Percentiles rank a stretch among this genome's conserved stretches.
These are phyloP conservation scores for Debaryomyces sp. DNA, from an alignment of 1,139 yeast species.

Conservation along the genomic window DNA sequence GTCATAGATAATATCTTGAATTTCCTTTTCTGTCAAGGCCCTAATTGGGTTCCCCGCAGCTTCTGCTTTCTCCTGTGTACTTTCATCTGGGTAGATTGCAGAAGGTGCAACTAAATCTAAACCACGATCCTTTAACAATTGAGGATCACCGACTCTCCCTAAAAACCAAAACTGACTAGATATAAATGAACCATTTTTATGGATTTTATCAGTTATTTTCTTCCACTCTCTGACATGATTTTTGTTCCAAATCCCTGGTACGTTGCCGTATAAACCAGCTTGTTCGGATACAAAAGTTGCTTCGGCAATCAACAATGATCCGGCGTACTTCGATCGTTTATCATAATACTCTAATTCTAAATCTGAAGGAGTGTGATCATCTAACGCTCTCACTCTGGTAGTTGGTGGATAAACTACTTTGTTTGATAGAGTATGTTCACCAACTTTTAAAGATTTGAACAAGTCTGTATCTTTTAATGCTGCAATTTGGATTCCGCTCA, in stretches of 20 bases:
- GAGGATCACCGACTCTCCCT: conserved; percentile 52
- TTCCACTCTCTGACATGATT: conserved; percentile 56
- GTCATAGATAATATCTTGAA: conserved; percentile 37
- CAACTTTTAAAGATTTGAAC: conserved; percentile 38
- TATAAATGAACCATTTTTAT: conserved; percentile 52
- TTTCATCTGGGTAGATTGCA: conserved; percentile 23
- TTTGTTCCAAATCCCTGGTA: conserved; percentile 57
- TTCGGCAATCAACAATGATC: conserved; percentile 52
- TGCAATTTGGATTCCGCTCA: neutral
- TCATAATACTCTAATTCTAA: conserved; percentile 51
- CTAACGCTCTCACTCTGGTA: conserved; percentile 51
- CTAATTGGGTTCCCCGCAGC: conserved; percentile 35
- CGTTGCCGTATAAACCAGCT: conserved; percentile 41
- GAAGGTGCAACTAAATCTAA: conserved; percentile 38
- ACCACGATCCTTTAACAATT: conserved; percentile 37
- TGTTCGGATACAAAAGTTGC: conserved; percentile 34
- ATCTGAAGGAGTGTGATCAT: conserved; percentile 47
- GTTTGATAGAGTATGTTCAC: conserved; percentile 29
- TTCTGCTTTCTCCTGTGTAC: conserved; percentile 25
- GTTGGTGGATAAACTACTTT: conserved; percentile 57
- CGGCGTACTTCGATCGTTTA: conserved; percentile 54
- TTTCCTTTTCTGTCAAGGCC: conserved; percentile 46
- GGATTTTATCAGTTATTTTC: conserved; percentile 51
- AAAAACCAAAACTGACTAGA: conserved; percentile 62
- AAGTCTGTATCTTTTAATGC: conserved; percentile 26